Base-by-base conservation (phyloP, 2,329 filamentous ascomycete species). In the Paradendryphiella salina region DNA sequence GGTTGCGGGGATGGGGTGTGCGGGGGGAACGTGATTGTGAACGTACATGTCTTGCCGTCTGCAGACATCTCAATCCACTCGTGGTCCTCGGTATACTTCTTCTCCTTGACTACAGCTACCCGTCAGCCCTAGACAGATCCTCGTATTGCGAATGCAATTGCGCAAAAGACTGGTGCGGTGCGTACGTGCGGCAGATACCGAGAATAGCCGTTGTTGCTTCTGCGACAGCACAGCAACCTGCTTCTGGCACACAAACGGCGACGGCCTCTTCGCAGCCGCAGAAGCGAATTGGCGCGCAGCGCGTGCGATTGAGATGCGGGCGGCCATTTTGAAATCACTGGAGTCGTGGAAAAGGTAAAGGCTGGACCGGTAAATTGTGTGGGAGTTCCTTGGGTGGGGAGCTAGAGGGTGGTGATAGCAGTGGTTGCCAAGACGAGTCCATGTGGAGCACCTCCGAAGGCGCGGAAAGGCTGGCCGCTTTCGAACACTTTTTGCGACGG, bases 21-120 rank as follows among this genome's bases (percentile, higher is more conserved):
- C 14, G 43, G 41, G 41, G 17, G 33, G 31, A 31, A 50, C 57
- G 26, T n/a, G n/a, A n/a, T 15, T 39, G 40, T 45, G 20, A 6
- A 52, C 61, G 31, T 84, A 80, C 89, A 92, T 41, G 86, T 87
- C 76, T 89, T 93, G 73, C 87, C 85, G 76, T 95, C 89, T 43
- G 84, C 85, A 49, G 86, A 87, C 54, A 96, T 79, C 76, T 96
- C 91, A 73, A 99, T 86, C 94, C 94, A 99, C 80, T 99, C 94
- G 81, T 99, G 94, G 72, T 96, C 93, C 74, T 92, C 88, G 60
- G 94, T 96, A 81, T 96, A 99, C 74, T 87, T 89, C 78, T 94
- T 93, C 64, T 83, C 78, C 47, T 80, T 78, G 67, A 77, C 86
- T 89, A 57, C 31, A 2, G 10, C n/a, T n/a, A n/a, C 2, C 11